These are phyloP conservation scores for Phytophthora tubulina DNA, from an alignment of 352 stramenopile genomes.

Conservation along the genomic window DNA sequence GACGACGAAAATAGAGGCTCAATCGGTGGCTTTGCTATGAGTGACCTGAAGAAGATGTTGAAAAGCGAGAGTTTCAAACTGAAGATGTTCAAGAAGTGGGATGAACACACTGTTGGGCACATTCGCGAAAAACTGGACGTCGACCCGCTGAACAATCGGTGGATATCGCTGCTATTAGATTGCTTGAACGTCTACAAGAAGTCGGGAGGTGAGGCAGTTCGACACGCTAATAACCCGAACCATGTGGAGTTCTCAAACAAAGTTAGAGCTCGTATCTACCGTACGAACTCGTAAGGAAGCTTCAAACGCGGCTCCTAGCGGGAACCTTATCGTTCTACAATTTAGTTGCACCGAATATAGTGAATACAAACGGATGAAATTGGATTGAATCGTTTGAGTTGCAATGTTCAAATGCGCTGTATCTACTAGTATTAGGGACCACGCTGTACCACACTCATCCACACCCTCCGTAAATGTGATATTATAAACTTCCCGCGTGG, in stretches of 20 bases:
- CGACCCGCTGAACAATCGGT: neutral
- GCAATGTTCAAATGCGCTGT: no score
- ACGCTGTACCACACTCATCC: no score
- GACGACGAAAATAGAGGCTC: neutral
- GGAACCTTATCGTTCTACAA: no score
- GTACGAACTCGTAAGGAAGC: neutral
- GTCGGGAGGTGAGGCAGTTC: neutral
- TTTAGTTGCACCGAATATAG: no score
- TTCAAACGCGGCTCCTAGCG: no score
- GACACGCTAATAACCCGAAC: neutral
- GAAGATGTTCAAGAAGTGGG: neutral
- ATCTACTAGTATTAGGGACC: no score
- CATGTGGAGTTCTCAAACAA: neutral
- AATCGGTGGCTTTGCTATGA: neutral
- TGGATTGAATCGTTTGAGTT: no score
- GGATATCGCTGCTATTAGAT: neutral
- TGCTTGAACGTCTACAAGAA: slow-evolving; percentile 1
- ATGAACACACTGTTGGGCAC: neutral
- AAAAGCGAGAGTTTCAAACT: slow-evolving; percentile 2
- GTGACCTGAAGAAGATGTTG: neutral
- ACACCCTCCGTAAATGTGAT: no score
- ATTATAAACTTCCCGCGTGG: no score
- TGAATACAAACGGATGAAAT: no score
- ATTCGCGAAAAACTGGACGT: neutral
- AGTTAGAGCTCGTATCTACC: neutral